Evolutionary conservation across 2,329 filamentous ascomycete species (phyloP).

Genomic region (Penicillium italicum): DNA sequence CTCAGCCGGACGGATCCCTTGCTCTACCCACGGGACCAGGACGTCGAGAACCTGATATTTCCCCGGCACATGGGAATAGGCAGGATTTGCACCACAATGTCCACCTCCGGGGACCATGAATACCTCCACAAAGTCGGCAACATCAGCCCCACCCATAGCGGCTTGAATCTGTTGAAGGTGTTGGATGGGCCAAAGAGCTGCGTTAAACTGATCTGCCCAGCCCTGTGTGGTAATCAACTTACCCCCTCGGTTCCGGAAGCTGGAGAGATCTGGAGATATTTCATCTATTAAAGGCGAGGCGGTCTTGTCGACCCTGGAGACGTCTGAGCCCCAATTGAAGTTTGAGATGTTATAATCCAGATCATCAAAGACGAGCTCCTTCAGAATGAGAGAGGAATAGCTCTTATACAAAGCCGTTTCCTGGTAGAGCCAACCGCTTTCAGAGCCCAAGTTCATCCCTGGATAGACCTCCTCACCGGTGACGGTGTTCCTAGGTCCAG

Average conservation of each 20-base stretch:
- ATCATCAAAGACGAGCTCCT: no score
- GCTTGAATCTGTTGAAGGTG: background rate
- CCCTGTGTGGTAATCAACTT: background rate
- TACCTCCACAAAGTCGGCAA: slow-evolving; percentile 32
- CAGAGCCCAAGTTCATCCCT: slow-evolving; percentile 41
- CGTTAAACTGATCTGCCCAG: background rate
- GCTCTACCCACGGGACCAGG: background rate
- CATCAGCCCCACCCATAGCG: slow-evolving; percentile 6
- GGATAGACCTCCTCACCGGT: slow-evolving; percentile 36
- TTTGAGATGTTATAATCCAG: no score
- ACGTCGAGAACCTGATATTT: slow-evolving; percentile 28
- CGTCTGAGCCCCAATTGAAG: no score
- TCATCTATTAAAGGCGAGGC: no score
- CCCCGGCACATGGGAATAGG: slow-evolving; percentile 25
- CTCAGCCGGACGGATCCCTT: no score
- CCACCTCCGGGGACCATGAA: slow-evolving; percentile 43
- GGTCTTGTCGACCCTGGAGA: no score
- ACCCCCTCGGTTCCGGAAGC: no score
- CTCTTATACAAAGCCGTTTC: slow-evolving; percentile 33
- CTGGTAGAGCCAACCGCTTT: slow-evolving; percentile 38
- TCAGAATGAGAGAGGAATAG: slow-evolving; percentile 17
- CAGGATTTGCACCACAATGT: slow-evolving; percentile 36
- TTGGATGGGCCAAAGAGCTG: background rate
- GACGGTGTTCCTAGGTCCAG: background rate
- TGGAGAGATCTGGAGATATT: no score